Evolutionary conservation across 2,329 filamentous ascomycete genomes (phyloP), one percentile per base, ranked within the genome.

Genomic region (Epicoccum nigrum): DNA sequence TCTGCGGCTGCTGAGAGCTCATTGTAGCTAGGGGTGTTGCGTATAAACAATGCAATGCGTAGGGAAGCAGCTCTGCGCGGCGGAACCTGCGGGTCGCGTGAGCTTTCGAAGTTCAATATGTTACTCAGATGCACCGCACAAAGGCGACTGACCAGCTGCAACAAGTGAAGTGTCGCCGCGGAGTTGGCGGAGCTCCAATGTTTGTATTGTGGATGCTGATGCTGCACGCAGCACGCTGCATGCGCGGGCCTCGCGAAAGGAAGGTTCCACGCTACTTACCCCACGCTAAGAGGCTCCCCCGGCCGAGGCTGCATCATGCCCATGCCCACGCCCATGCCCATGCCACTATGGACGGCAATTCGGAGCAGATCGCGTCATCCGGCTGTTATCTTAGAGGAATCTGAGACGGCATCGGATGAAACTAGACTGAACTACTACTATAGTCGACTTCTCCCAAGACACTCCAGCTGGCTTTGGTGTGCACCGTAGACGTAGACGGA

Each of bases 1-100:
- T 65, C 53, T 63, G 59, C 19, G 55, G 52, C 45, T 56, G 57
- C 54, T 63, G 62, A 17, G 58, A 59, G 13, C 57, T 52, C 66
- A 69, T 69, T 37, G 44, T 57, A 54, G 56, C 53, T 47, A 46
- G 35, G 45, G 25, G 45, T 48, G 25, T 11, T 30, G 46, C 44
- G 49, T 35, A 38, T 11, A 28, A 11, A n/a, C n/a, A n/a, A n/a
- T n/a, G n/a, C n/a, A n/a, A n/a, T n/a, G n/a, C n/a, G n/a, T n/a
- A n/a, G n/a, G n/a, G n/a, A n/a, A n/a, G n/a, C n/a, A n/a, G n/a
- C n/a, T n/a, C n/a, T n/a, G n/a, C n/a, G n/a, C n/a, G n/a, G n/a
- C 45, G 34, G 17, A 30, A 45, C 47, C 28, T 47, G 35, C 4
- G 27, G 40, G 35, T 13, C 11, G 35, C 13, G 23, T 7, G 9